Evolutionary conservation across 1,284 basidiomycete species (phyloP).

Genomic region (Cryptococcus sp.): DNA sequence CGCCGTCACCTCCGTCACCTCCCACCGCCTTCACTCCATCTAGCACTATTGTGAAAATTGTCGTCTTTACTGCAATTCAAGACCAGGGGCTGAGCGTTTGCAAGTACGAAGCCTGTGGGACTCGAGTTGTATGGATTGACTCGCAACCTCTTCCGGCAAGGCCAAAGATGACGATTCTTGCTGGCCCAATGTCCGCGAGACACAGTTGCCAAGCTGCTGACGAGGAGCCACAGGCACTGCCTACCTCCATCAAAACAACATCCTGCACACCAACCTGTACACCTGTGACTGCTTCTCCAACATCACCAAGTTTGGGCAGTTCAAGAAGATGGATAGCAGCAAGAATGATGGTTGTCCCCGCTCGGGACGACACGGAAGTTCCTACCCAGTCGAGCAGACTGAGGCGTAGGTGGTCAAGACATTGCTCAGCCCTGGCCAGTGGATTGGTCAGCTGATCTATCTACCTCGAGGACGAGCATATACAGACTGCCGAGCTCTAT

Average conservation of each 20-base stretch:
- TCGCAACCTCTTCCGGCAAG: not conserved
- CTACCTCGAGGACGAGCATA: not conserved
- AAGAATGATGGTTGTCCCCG: conserved; percentile 24
- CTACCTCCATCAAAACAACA: conserved; percentile 1
- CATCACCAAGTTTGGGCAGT: conserved; percentile 1
- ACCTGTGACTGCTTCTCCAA: conserved; percentile 7
- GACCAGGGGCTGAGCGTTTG: conserved; percentile 6
- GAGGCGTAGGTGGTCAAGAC: conserved; percentile 36
- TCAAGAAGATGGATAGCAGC: conserved; percentile 6
- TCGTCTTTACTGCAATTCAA: conserved; percentile 7
- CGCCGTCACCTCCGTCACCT: too few relatives aligned
- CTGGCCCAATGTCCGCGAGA: not conserved
- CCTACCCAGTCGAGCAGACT: conserved; percentile 37
- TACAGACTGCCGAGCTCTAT: not conserved
- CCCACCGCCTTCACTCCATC: too few relatives aligned
- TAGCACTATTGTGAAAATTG: not conserved
- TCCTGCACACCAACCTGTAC: conserved; percentile 10
- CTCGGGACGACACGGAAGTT: conserved; percentile 29
- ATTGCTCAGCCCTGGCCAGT: conserved; percentile 29
- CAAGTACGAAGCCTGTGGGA: not conserved
- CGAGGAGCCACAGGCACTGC: not conserved
- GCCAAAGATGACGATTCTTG: conserved; percentile 4
- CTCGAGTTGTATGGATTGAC: conserved; percentile 3
- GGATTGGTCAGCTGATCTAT: conserved; percentile 25
- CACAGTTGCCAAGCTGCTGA: not conserved